Evolutionary conservation across 495 filamentous ascomycete species (phyloP).

Genomic region (Podospora anserina): DNA sequence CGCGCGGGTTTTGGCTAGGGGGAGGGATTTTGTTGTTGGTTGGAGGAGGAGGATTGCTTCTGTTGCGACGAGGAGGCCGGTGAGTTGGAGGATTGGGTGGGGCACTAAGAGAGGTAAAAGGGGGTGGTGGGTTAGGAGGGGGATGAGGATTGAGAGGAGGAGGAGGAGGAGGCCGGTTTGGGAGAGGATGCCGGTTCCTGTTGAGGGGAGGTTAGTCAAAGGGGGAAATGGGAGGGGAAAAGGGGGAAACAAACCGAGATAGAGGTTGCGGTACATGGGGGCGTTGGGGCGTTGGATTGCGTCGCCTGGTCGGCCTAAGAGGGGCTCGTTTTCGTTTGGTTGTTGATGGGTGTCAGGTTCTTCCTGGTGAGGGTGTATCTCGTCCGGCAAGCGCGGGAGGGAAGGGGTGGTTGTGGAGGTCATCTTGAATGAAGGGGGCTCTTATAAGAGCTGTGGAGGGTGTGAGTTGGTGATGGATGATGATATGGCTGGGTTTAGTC

Average conservation of each 20-base stretch:
- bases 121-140: constrained; percentile 60
- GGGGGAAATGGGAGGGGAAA: not conserved
- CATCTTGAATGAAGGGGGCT: not conserved
- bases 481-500: not conserved
- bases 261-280: constrained; percentile 65
- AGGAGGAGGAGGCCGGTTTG: constrained; percentile 54
- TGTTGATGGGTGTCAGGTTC: constrained; percentile 6
- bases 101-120: constrained; percentile 71
- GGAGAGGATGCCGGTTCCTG: constrained; percentile 45
- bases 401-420: constrained; percentile 16
- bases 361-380: not conserved
- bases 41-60: constrained; percentile 84
- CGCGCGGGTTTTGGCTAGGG: constrained; percentile 67
- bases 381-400: not conserved
- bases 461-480: not conserved
- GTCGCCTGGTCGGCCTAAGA: constrained; percentile 72
- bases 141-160: constrained; percentile 67
- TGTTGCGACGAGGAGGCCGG: constrained; percentile 67
- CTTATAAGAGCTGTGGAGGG: not conserved
- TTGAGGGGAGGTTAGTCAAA: constrained; percentile 42
- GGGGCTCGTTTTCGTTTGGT: constrained; percentile 63
- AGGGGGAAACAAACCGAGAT: constrained; percentile 58
- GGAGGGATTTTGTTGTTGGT: constrained; percentile 75
- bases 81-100: constrained; percentile 81
- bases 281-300: constrained; percentile 63